Conservation (phyloP, 2,329 filamentous ascomycete genomes). For the Fusarium pseudoanthophilum region DNA sequence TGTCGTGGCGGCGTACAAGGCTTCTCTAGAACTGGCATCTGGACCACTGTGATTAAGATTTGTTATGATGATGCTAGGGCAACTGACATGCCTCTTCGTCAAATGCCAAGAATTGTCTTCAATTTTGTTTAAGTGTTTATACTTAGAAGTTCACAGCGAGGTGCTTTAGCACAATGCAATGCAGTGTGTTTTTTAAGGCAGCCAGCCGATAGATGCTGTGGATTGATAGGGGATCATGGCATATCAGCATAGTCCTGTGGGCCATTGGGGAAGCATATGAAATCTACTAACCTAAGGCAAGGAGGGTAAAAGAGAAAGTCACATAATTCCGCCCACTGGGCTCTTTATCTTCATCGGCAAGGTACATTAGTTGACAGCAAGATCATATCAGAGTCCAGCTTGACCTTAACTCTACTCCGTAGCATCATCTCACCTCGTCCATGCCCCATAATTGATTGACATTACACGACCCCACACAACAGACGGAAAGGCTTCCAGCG, state of each 20-base stretch:
- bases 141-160: background rate
- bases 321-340: background rate
- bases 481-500: background rate
- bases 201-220: background rate
- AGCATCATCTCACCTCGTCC: background rate
- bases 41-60: background rate
- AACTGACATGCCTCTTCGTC: conserved; percentile 4
- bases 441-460: background rate
- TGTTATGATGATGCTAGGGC: conserved; percentile 7
- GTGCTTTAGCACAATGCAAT: background rate
- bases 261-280: background rate
- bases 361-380: background rate
- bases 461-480: background rate
- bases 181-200: background rate
- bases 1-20: conserved; percentile 3
- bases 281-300: background rate
- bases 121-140: background rate
- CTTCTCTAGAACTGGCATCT: conserved; percentile 3
- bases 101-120: background rate
- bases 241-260: background rate
- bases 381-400: background rate
- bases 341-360: background rate
- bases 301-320: background rate
- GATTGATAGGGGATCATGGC: background rate
- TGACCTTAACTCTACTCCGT: background rate